phyloP scores from a whole-genome alignment of 192 early-diverging fungal genomes.

The Diversispora eburnea region DNA sequence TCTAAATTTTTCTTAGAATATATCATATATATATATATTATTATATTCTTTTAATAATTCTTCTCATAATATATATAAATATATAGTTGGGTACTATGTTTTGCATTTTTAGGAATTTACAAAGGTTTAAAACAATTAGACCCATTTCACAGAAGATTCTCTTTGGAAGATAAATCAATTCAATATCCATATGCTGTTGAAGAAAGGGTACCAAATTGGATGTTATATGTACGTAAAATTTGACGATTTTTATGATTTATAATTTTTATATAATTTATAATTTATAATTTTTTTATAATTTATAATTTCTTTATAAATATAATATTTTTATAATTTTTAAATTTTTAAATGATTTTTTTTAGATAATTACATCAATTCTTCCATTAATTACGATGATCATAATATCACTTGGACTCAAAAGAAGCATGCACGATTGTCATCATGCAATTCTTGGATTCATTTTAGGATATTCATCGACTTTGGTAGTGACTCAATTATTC shows the following conservation, averaged over 20 bases:
- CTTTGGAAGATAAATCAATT: conserved; percentile 63
- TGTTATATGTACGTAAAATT: conserved; percentile 29
- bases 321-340: too few relatives aligned
- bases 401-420: conserved; percentile 27
- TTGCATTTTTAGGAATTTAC: conserved; percentile 55
- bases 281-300: not conserved
- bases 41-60: not conserved
- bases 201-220: conserved; percentile 47
- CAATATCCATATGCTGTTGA: conserved; percentile 50
- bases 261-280: not conserved
- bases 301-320: not conserved
- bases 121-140: conserved; percentile 51
- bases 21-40: too few relatives aligned
- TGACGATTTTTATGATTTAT: not conserved
- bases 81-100: conserved; percentile 47
- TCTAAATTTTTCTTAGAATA: not conserved
- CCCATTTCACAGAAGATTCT: conserved; percentile 73
- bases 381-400: conserved; percentile 35
- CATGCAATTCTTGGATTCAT: conserved; percentile 41
- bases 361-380: conserved; percentile 37
- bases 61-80: not conserved
- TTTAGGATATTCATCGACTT: conserved; percentile 41
- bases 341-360: too few relatives aligned
- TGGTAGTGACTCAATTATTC: conserved; percentile 48
- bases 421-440: conserved; percentile 40